These are phyloP conservation scores for Phytophthora cactorum DNA, from an alignment of 352 stramenopile species.

Conservation along the genomic window DNA sequence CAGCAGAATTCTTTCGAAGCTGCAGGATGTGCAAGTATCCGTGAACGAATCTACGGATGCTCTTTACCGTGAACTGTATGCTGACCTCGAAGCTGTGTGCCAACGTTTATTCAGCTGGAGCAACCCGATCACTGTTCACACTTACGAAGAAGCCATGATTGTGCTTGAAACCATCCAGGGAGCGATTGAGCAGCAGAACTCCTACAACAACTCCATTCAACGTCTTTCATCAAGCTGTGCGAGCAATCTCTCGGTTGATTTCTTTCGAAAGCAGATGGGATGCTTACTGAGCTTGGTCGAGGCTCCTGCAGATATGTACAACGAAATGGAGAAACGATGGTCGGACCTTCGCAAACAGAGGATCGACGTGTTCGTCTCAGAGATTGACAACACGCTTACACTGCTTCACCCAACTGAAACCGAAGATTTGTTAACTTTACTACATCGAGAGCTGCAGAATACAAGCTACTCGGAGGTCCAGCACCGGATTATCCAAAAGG, in stretches of 20 bases:
- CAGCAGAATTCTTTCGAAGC: conserved; percentile 1
- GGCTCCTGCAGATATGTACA: conserved; percentile 4
- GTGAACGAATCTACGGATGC: background rate
- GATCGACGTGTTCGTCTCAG: conserved; percentile 6
- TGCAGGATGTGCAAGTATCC: conserved; percentile 4
- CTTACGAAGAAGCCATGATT: conserved; percentile 5
- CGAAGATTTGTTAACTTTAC: conserved; percentile 1
- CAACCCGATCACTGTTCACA: conserved; percentile 2
- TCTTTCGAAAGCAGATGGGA: conserved; percentile 3
- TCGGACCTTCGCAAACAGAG: background rate
- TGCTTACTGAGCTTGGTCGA: conserved; percentile 6
- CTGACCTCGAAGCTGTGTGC: conserved; percentile 6
- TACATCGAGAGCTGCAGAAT: conserved; percentile 6
- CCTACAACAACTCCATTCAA: conserved; percentile 3
- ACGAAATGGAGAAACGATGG: conserved; percentile 1
- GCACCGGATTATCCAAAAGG: conserved; percentile 5
- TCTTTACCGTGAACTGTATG: conserved; percentile 1
- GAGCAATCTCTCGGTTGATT: conserved; percentile 3
- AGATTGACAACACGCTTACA: conserved; percentile 2
- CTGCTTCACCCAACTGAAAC: conserved; percentile 1
- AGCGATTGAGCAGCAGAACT: conserved; percentile 7
- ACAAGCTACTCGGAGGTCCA: conserved; percentile 3
- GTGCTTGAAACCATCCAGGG: conserved; percentile 4
- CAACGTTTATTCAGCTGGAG: conserved; percentile 1
- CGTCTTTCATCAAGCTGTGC: conserved; percentile 8